phyloP scores from a whole-genome alignment of 495 filamentous ascomycete species.

The Schizothecium vesticola region DNA sequence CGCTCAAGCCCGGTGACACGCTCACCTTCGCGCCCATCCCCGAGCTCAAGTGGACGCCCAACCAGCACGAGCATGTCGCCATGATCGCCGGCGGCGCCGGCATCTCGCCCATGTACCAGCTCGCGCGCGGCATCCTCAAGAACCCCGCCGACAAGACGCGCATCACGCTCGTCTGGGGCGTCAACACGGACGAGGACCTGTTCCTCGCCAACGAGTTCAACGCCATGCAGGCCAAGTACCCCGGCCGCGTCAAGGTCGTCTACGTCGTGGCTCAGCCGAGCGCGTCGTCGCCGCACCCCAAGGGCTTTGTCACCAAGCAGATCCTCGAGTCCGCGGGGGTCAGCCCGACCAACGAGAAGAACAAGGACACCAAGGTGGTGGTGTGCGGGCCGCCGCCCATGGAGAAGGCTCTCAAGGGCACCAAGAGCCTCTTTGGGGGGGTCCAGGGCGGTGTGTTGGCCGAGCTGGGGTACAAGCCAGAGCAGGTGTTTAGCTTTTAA shows the following conservation, averaged over 20 bases:
- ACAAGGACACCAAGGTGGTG: constrained; percentile 52
- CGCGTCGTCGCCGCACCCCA: constrained; percentile 37
- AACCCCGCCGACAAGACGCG: constrained; percentile 59
- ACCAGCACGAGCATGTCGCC: constrained; percentile 49
- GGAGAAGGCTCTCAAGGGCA: constrained; percentile 52
- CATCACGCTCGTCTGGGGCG: constrained; percentile 60
- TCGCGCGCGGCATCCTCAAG: constrained; percentile 54
- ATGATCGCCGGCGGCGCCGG: constrained; percentile 60
- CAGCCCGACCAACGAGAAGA: constrained; percentile 27
- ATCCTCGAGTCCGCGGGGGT: constrained; percentile 47
- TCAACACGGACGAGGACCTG: constrained; percentile 58
- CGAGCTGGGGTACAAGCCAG: constrained; percentile 44
- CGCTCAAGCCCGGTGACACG: constrained; percentile 53
- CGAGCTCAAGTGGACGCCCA: constrained; percentile 51
- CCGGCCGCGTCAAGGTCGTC: constrained; percentile 51
- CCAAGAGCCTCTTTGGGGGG: constrained; percentile 14
- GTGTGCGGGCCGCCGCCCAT: constrained; percentile 62
- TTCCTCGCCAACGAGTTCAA: constrained; percentile 52
- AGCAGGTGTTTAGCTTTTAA: background rate
- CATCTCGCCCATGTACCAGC: constrained; percentile 60
- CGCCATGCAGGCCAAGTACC: constrained; percentile 46
- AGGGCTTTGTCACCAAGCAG: constrained; percentile 54
- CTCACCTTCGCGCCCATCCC: constrained; percentile 50
- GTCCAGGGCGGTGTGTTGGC: constrained; percentile 39
- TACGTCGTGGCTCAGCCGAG: constrained; percentile 54